phyloP scores from a whole-genome alignment of 352 stramenopile genomes.

The Phytophthora rubi region DNA sequence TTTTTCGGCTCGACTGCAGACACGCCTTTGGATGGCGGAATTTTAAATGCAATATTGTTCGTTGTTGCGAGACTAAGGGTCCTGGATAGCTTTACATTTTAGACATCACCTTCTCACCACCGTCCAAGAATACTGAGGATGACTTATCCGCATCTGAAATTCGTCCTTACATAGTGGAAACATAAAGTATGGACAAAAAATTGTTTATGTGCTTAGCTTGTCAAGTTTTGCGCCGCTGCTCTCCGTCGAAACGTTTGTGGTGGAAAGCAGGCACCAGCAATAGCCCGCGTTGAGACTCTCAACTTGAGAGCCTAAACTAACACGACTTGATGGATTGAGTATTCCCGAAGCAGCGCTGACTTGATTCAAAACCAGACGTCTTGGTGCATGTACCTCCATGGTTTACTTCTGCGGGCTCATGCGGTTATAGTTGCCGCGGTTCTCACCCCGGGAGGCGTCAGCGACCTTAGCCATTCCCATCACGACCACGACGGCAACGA shows the following conservation, averaged over 20 bases:
- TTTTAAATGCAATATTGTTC: too few relatives aligned
- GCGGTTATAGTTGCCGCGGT: not conserved
- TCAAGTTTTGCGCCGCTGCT: not conserved
- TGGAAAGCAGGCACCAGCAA: not conserved
- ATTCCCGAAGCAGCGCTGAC: not conserved
- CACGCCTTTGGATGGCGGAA: too few relatives aligned
- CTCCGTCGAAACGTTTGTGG: not conserved
- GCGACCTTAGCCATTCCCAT: not conserved
- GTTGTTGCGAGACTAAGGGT: too few relatives aligned
- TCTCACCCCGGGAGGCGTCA: not conserved
- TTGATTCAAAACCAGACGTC: not conserved
- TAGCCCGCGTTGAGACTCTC: not conserved
- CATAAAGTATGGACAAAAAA: not conserved
- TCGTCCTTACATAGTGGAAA: too few relatives aligned
- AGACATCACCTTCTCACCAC: too few relatives aligned
- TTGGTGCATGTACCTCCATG: not conserved
- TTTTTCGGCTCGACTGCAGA: too few relatives aligned
- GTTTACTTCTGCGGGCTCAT: not conserved
- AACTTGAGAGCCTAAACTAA: not conserved
- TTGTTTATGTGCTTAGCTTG: not conserved
- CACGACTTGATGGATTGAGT: not conserved
- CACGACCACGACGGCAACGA: not conserved
- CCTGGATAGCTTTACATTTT: too few relatives aligned
- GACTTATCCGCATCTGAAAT: too few relatives aligned
- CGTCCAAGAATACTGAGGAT: too few relatives aligned